These are phyloP conservation scores for Avena sativa DNA, from an alignment of 176 grass and related monocot genomes.

Conservation along the genomic window DNA sequence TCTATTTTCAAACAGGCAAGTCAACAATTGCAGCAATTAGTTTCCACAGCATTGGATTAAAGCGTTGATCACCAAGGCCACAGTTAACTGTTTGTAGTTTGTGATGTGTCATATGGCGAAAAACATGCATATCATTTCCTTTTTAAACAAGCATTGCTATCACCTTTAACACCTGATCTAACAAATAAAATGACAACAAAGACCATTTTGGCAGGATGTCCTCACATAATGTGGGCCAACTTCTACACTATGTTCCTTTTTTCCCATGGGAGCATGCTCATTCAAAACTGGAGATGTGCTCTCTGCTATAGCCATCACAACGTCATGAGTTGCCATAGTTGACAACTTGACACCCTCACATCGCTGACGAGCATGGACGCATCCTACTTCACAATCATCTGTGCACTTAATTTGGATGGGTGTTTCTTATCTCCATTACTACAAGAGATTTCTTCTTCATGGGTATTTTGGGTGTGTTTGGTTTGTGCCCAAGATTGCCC, in stretches of 20 bases:
- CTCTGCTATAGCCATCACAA: background rate
- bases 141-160: slow-evolving; percentile 27
- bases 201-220: slow-evolving; percentile 7
- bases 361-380: background rate
- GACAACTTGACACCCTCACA: background rate
- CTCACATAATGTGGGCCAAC: background rate
- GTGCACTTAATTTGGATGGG: background rate
- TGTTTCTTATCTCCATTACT: background rate
- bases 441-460: background rate
- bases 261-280: slow-evolving; percentile 1
- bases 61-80: background rate
- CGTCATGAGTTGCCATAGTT: background rate
- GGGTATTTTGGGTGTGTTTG: no score
- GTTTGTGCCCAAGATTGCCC: no score
- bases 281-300: slow-evolving; percentile 5
- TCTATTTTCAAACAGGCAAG: background rate
- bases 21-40: slow-evolving; percentile 19
- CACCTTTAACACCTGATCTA: background rate
- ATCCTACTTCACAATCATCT: background rate
- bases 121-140: background rate
- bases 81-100: background rate
- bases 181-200: background rate
- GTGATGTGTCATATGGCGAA: slow-evolving; percentile 23
- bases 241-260: background rate
- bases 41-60: slow-evolving; percentile 9